Conservation (phyloP, 1,284 basidiomycete species). For the Mycena citricolor region DNA sequence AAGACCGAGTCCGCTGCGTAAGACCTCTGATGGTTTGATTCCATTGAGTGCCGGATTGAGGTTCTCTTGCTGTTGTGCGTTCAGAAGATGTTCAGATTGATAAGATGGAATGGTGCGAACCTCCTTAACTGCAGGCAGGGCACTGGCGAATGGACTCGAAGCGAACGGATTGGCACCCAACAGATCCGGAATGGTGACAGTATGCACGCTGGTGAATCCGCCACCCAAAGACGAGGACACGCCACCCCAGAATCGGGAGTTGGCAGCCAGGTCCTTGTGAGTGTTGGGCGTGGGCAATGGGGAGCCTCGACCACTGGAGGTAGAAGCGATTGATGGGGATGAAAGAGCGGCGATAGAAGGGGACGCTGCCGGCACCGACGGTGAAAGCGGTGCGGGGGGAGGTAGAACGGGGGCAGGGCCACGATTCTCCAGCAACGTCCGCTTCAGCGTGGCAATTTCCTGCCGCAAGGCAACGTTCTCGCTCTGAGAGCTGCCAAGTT, state of each 20-base stretch:
- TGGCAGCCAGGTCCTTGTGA: slow-evolving; percentile 68
- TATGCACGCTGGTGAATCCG: slow-evolving; percentile 83
- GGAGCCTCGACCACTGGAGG: slow-evolving; percentile 14
- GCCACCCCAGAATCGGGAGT: slow-evolving; percentile 75
- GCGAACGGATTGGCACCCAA: slow-evolving; percentile 17
- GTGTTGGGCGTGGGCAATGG: slow-evolving; percentile 74
- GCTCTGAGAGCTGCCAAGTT: slow-evolving; percentile 75
- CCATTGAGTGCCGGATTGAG: slow-evolving; percentile 47
- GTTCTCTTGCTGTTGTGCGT: slow-evolving; percentile 73
- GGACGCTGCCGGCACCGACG: slow-evolving; percentile 11
- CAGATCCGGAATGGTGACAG: slow-evolving; percentile 70
- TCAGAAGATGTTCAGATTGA: slow-evolving; percentile 21
- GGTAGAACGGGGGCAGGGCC: slow-evolving; percentile 43
- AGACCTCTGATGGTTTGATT: slow-evolving; percentile 14
- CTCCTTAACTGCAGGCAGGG: no score
- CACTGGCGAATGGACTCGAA: slow-evolving; percentile 14
- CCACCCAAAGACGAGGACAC: slow-evolving; percentile 32
- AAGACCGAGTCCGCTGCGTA: slow-evolving; percentile 15
- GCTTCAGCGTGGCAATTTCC: slow-evolving; percentile 84
- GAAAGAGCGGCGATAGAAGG: slow-evolving; percentile 10
- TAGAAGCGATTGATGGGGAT: neutral
- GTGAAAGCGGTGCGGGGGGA: slow-evolving; percentile 45
- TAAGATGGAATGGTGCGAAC: neutral
- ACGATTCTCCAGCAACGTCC: slow-evolving; percentile 65
- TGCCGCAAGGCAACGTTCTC: slow-evolving; percentile 87